A percentile compares a stretch with the other conserved stretches of the same genome.
Conservation (phyloP, 306 rosid species). For the Styphnolobium japonicum region DNA sequence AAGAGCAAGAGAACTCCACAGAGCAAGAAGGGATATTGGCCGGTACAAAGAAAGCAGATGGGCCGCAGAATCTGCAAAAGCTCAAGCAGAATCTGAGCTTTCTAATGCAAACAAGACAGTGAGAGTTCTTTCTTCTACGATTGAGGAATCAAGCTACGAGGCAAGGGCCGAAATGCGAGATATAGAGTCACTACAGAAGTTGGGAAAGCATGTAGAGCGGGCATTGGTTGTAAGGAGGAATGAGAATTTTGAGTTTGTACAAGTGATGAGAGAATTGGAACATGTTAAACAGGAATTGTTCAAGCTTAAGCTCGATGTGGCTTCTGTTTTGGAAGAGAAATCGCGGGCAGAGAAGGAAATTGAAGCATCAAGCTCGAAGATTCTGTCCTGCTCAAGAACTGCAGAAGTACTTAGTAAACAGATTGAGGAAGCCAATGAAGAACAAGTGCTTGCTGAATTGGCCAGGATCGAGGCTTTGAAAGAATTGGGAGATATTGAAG, state of each 20-base stretch:
- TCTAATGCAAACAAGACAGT: slow-evolving; percentile 42
- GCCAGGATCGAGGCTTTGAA: slow-evolving; percentile 85
- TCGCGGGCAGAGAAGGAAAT: slow-evolving; percentile 34
- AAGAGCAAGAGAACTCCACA: slow-evolving; percentile 62
- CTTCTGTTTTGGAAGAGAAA: slow-evolving; percentile 46
- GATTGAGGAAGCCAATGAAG: slow-evolving; percentile 72
- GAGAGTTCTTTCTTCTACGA: slow-evolving; percentile 43
- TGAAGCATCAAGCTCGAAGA: slow-evolving; percentile 24
- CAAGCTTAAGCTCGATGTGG: slow-evolving; percentile 57
- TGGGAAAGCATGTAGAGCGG: slow-evolving; percentile 13
- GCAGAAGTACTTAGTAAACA: slow-evolving; percentile 54
- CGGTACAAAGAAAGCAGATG: slow-evolving; percentile 46
- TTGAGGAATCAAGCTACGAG: slow-evolving; percentile 46
- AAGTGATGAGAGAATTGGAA: slow-evolving; percentile 50
- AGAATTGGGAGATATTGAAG: slow-evolving; percentile 58
- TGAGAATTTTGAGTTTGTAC: slow-evolving; percentile 41
- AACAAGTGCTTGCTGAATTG: slow-evolving; percentile 78
- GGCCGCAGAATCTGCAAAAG: slow-evolving; percentile 50
- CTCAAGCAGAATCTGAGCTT: slow-evolving; percentile 62
- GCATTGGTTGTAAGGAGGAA: slow-evolving; percentile 14
- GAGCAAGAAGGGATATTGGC: slow-evolving; percentile 51
- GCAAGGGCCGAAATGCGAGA: slow-evolving; percentile 30
- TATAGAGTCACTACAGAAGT: slow-evolving; percentile 42
- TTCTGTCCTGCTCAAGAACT: slow-evolving; percentile 21
- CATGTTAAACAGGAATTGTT: slow-evolving; percentile 43